Base-by-base conservation (phyloP, 1,284 basidiomycete species). In the Tilletia indica region DNA sequence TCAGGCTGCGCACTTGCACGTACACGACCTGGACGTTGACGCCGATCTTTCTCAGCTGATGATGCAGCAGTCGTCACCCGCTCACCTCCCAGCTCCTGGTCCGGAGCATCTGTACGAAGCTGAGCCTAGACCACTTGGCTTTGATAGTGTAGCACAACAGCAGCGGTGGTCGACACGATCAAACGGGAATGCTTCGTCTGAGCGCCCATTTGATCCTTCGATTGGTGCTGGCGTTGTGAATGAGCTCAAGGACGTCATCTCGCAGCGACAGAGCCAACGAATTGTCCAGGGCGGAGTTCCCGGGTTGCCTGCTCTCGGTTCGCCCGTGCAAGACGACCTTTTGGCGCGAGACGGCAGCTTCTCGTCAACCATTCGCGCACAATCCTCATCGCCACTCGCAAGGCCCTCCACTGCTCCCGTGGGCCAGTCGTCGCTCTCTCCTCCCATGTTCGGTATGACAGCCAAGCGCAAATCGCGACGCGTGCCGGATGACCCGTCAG, bases 81-180 rank as follows among this genome's bases (percentile, higher is more conserved):
- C 75, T 21, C 73, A 73, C 3, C 73, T 83, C 11, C 80, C 81
- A 25, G 76, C 77, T 19, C 77, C 78, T 0, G 81, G 80, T 5
- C 68, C 74, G 19, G 81, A 83, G 38, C 76, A 83, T 58, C 77
- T 83, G 49, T 83, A 78, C 54, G 82, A 83, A 67, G 75, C 77
- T 70, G 76, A 79, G 42, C 76, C 77, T 4, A 11, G 78, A 77
- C 54, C 79, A 81, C 0, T 82, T 83, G 67, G 67, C 70, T 36
- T 72, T 73, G 49, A 56, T 68, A 16, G 73, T 70, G 25, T 70
- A 71, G 12, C 76, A 76, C 63, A 66, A 77, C 19, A 69, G 68
- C 49, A 68, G 63, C 38, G 56, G 25, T 31, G 31, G 68, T 31
- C 21, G 73, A 70, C 38, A 14, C 48, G 34, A 71, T 63, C 12